Conservation (phyloP, 2,329 filamentous ascomycete species). For the Paramyrothecium roridum region DNA sequence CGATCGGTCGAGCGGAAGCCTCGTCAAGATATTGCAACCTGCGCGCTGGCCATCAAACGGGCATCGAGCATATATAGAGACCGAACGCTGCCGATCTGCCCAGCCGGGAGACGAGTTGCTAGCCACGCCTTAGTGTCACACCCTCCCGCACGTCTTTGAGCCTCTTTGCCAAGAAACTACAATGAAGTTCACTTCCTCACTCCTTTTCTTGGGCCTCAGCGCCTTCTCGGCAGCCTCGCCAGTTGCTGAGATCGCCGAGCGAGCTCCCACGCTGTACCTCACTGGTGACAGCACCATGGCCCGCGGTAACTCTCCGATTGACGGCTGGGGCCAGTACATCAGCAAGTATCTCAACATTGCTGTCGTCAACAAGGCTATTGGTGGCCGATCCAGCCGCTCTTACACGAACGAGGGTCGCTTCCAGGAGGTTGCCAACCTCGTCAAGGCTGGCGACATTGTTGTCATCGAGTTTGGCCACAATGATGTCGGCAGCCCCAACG, state of each 20-base stretch:
- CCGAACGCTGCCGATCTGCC: not conserved
- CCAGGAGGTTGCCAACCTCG: slow-evolving; percentile 46
- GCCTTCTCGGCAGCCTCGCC: slow-evolving; percentile 7
- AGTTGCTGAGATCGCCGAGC: slow-evolving; percentile 2
- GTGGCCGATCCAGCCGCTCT: slow-evolving; percentile 63
- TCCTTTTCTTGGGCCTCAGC: slow-evolving; percentile 13
- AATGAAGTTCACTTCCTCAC: slow-evolving; percentile 17
- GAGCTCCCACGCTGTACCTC: slow-evolving; percentile 43
- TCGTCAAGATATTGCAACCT: not conserved
- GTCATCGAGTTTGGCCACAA: slow-evolving; percentile 74
- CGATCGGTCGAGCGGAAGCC: not conserved
- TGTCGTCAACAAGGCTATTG: slow-evolving; percentile 63
- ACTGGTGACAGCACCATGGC: slow-evolving; percentile 64
- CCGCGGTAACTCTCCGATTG: slow-evolving; percentile 25
- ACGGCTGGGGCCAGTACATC: slow-evolving; percentile 64
- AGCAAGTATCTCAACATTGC: slow-evolving; percentile 39
- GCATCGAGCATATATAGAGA: not conserved
- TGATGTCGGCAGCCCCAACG: slow-evolving; percentile 55
- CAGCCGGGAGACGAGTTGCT: not conserved
- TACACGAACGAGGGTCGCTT: slow-evolving; percentile 67
- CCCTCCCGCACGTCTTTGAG: not conserved
- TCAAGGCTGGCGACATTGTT: slow-evolving; percentile 60
- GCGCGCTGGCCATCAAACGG: not conserved
- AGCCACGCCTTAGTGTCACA: not conserved
- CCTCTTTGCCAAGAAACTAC: not conserved